Evolutionary conservation across 371 early-diverging fungal species (phyloP).

Genomic region (Rhizopus stolonifer): DNA sequence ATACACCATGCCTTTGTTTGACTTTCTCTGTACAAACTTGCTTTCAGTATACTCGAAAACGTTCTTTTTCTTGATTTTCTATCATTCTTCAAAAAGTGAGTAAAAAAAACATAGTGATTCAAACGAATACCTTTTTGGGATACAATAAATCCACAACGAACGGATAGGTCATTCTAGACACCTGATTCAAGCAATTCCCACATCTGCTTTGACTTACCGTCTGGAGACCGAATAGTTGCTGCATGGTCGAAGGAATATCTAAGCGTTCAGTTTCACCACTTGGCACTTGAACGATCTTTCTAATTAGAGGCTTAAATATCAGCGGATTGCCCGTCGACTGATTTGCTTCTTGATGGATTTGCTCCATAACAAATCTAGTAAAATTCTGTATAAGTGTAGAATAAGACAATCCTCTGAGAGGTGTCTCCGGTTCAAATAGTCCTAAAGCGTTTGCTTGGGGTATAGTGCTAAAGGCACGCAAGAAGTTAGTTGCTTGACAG

Average conservation of each 20-base stretch:
- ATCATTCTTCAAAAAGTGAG: constrained; percentile 13
- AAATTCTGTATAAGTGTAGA: constrained; percentile 80
- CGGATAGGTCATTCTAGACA: constrained; percentile 62
- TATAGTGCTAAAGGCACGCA: constrained; percentile 77
- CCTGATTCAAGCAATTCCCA: constrained; percentile 58
- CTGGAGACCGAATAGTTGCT: constrained; percentile 73
- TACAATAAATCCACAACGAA: constrained; percentile 83
- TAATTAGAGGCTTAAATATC: constrained; percentile 26
- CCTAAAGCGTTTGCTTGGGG: constrained; percentile 85
- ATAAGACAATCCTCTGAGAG: constrained; percentile 61
- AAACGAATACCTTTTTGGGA: constrained; percentile 50
- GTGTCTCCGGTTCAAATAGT: constrained; percentile 80
- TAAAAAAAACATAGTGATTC: not conserved
- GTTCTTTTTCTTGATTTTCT: constrained; percentile 45
- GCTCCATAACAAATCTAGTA: constrained; percentile 88
- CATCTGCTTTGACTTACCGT: constrained; percentile 65
- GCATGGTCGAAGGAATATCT: constrained; percentile 56
- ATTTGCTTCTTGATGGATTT: constrained; percentile 75
- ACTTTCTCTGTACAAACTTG: constrained; percentile 68
- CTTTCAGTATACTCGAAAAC: constrained; percentile 63
- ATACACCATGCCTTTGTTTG: constrained; percentile 82
- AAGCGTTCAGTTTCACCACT: constrained; percentile 5
- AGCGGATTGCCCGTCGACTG: constrained; percentile 30
- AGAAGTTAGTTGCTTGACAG: constrained; percentile 92
- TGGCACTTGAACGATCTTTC: constrained; percentile 3